phyloP scores from a whole-genome alignment of 345 rosid genomes.

The Jatropha curcas region DNA sequence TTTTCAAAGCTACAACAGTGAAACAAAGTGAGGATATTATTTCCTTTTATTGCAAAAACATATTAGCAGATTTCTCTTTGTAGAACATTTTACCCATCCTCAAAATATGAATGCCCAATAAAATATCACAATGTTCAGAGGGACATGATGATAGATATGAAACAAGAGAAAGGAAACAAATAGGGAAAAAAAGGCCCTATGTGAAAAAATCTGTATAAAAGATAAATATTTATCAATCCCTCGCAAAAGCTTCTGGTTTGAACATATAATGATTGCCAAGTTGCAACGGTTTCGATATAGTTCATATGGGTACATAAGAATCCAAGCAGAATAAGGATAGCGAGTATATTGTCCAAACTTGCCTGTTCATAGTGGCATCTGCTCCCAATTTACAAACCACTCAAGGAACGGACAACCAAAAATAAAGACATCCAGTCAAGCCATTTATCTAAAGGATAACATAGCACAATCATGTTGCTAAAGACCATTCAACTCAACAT shows the following conservation, averaged over 20 bases:
- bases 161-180: not conserved
- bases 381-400: not conserved
- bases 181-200: not conserved
- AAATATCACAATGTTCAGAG: not conserved
- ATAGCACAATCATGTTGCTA: not conserved
- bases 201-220: no score
- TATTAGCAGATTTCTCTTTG: not conserved
- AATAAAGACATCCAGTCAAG: not conserved
- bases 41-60: not conserved
- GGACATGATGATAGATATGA: not conserved
- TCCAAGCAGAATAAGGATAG: not conserved
- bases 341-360: not conserved
- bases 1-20: constrained; percentile 68
- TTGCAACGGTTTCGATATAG: not conserved
- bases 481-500: not conserved
- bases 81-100: not conserved
- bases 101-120: not conserved
- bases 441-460: not conserved
- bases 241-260: not conserved
- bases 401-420: not conserved
- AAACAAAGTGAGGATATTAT: constrained; percentile 14
- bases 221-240: not conserved
- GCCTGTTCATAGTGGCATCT: not conserved
- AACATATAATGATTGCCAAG: not conserved
- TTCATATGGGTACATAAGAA: not conserved